phyloP scores from a whole-genome alignment of 2,329 filamentous ascomycete genomes.

The Lanzia echinophila region DNA sequence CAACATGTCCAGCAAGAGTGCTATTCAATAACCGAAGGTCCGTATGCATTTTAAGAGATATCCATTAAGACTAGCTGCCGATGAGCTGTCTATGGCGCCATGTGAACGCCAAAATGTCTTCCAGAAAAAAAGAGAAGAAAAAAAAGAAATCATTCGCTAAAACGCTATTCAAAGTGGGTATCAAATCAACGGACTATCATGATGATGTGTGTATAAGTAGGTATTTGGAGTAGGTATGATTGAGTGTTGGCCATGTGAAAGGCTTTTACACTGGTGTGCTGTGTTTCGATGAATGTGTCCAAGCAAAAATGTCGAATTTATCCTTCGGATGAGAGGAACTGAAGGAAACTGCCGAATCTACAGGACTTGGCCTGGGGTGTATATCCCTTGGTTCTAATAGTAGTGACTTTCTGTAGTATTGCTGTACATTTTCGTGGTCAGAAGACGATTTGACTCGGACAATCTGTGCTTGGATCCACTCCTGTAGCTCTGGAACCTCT shows the following conservation, averaged over 20 bases:
- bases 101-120: neutral
- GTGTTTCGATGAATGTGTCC: constrained; percentile 37
- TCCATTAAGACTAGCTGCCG: neutral
- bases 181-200: constrained; percentile 27
- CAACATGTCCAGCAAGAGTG: neutral
- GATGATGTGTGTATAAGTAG: constrained; percentile 11
- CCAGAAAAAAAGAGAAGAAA: neutral
- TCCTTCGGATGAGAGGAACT: constrained; percentile 34
- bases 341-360: constrained; percentile 22
- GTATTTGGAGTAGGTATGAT: constrained; percentile 5
- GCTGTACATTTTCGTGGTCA: constrained; percentile 55
- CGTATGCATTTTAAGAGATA: neutral
- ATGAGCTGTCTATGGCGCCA: neutral
- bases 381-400: constrained; percentile 54
- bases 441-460: constrained; percentile 52
- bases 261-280: constrained; percentile 7
- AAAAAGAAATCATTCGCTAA: constrained; percentile 29
- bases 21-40: neutral
- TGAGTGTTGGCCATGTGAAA: neutral
- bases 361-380: constrained; percentile 22
- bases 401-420: constrained; percentile 61
- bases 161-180: constrained; percentile 33
- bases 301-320: constrained; percentile 46
- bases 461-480: constrained; percentile 84
- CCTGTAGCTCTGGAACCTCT: constrained; percentile 81